Base-by-base conservation (phyloP, 2,329 filamentous ascomycete species). In the Trichoderma atroviride region DNA sequence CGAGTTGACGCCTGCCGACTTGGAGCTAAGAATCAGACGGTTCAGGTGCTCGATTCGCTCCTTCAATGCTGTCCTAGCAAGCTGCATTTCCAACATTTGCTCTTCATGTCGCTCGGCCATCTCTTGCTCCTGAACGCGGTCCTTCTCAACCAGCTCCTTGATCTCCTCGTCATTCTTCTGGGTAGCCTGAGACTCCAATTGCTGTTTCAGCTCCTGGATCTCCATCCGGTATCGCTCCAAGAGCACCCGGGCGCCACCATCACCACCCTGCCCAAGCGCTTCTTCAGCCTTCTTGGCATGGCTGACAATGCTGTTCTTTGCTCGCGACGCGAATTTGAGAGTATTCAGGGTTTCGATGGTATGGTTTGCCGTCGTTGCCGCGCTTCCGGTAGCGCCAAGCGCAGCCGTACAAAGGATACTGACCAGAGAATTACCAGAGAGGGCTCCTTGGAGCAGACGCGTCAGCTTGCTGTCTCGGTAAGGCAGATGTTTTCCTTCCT, bases 381-480 rank as follows among this genome's bases (percentile, higher is more conserved):
- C 85, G 74, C 89, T 94, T 27, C 91, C 91, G 14, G 88, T 87
- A 1, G 91, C 85, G n/a, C 93, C 93, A 57, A 96, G 91, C 77
- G 97, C 92, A 67, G 99, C 96, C 0, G 96, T 99, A 78, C 96
- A 99, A 24, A 99, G 89, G 77, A 99, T 99, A 76, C 95, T 98
- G 76, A 99, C 94, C 16, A 99, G 87, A 3, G 96, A 97, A 78
- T 95, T 92, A 61, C 96, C 96, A 0, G 95, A 97, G 50, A 99
- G 83, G 3, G 96, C 96, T 52, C 93, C 93, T 81, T 99, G 96
- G 47, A 99, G 84, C 71, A 99, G 83, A 75, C 96, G 88, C 13
- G 96, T 99, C 74, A 99, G 88, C 80, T 99, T 99, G 86, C 94
- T 98, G 82, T 99, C 96, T 78, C 96, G 88, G 80, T 98, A 99